phyloP scores from a whole-genome alignment of 106 monocot genomes.

The Vanilla planifolia region DNA sequence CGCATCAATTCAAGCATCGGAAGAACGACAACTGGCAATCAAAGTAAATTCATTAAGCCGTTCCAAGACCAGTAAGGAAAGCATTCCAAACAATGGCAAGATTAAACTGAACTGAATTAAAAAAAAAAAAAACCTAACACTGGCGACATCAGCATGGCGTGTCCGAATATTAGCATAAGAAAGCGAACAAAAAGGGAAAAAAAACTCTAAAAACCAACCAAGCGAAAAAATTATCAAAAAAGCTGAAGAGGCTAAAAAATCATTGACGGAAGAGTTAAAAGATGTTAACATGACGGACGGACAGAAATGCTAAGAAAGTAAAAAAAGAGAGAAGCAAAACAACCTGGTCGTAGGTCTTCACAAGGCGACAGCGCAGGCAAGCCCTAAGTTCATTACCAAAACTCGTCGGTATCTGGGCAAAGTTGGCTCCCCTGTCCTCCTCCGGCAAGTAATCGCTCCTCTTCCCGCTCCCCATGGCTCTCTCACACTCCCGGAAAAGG shows the following conservation, averaged over 20 bases:
- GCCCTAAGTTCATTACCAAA: constrained; percentile 95
- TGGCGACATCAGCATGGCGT: no score
- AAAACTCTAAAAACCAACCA: background rate
- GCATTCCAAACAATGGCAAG: no score
- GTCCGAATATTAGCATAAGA: no score
- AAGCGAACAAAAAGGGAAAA: background rate
- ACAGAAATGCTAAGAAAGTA: background rate
- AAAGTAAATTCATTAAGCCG: background rate
- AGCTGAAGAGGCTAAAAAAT: background rate
- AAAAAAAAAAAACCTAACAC: no score
- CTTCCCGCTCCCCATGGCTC: constrained; percentile 35
- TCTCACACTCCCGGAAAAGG: background rate
- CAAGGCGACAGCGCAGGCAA: constrained; percentile 93
- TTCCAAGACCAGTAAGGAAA: no score
- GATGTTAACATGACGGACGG: background rate
- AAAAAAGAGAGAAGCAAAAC: background rate
- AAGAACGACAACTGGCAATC: no score
- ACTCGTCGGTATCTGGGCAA: constrained; percentile 98
- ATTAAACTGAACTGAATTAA: no score
- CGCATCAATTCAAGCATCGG: background rate
- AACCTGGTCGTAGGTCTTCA: constrained; percentile 97
- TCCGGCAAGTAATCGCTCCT: constrained; percentile 39
- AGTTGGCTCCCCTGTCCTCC: constrained; percentile 44
- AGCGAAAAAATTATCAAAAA: background rate
- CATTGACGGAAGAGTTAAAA: background rate